Conservation (phyloP, 371 early-diverging fungal species). For the Chytridium lagenaria region DNA sequence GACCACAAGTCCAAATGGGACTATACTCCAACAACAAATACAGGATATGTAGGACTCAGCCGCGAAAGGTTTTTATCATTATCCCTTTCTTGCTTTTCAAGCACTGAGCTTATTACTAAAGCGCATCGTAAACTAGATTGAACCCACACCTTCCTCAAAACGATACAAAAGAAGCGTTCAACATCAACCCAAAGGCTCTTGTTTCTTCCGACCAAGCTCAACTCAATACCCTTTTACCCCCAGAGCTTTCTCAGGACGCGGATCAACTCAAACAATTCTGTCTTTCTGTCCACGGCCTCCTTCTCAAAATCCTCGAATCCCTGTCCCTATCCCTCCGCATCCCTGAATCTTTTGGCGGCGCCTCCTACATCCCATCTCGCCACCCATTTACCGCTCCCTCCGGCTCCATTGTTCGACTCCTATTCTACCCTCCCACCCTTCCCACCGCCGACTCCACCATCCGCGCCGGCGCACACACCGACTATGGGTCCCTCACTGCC, state of each 20-base stretch:
- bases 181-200: neutral
- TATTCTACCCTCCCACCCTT: neutral
- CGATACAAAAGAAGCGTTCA: conserved; percentile 18
- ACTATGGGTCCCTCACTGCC: conserved; percentile 76
- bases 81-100: neutral
- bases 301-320: neutral
- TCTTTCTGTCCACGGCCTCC: neutral
- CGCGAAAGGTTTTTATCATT: conserved; percentile 21
- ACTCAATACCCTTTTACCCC: neutral
- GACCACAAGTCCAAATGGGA: conserved; percentile 18
- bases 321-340: neutral
- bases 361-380: neutral
- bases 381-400: neutral
- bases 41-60: conserved; percentile 36
- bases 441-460: neutral
- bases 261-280: neutral
- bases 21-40: conserved; percentile 28
- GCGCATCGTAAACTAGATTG: neutral
- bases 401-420: neutral
- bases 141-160: conserved; percentile 8
- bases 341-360: neutral
- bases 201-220: neutral
- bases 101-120: neutral
- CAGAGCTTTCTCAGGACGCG: neutral
- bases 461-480: conserved; percentile 50